Conservation (phyloP, 2,329 filamentous ascomycete species). For the Ambrosiella xylebori region DNA sequence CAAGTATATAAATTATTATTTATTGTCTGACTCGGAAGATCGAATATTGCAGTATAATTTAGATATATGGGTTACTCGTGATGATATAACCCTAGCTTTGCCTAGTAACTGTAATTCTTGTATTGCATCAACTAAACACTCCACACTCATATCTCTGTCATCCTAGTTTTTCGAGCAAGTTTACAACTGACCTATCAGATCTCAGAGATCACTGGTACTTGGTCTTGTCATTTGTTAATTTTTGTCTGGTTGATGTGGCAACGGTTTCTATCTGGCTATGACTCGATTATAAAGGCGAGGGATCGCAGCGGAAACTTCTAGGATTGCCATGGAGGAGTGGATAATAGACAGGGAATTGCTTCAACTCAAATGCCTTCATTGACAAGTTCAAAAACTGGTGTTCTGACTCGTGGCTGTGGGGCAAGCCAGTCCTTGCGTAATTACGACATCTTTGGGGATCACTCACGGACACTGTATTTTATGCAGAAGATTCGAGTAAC, state of each 20-base stretch:
- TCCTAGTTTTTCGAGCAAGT: too few relatives aligned
- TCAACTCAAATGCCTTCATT: neutral
- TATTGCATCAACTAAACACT: too few relatives aligned
- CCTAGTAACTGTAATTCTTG: too few relatives aligned
- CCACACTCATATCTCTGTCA: too few relatives aligned
- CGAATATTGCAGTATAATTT: too few relatives aligned
- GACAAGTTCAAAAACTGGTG: neutral
- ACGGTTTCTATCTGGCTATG: neutral
- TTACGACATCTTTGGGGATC: neutral
- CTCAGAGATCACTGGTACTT: too few relatives aligned
- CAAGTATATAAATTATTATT: too few relatives aligned
- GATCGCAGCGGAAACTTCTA: neutral
- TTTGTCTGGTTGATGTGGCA: neutral
- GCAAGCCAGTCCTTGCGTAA: neutral
- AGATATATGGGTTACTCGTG: too few relatives aligned
- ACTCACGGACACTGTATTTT: neutral
- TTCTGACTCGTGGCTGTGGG: neutral
- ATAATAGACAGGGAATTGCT: neutral
- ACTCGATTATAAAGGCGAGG: neutral
- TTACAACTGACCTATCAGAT: too few relatives aligned
- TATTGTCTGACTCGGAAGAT: too few relatives aligned
- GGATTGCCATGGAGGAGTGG: neutral
- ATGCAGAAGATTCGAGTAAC: neutral
- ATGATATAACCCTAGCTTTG: too few relatives aligned
- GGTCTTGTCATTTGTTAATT: neutral